Evolutionary conservation across 495 filamentous ascomycete genomes (phyloP), one percentile per base, ranked within the genome.

Genomic region (Aspergillus taichungensis): DNA sequence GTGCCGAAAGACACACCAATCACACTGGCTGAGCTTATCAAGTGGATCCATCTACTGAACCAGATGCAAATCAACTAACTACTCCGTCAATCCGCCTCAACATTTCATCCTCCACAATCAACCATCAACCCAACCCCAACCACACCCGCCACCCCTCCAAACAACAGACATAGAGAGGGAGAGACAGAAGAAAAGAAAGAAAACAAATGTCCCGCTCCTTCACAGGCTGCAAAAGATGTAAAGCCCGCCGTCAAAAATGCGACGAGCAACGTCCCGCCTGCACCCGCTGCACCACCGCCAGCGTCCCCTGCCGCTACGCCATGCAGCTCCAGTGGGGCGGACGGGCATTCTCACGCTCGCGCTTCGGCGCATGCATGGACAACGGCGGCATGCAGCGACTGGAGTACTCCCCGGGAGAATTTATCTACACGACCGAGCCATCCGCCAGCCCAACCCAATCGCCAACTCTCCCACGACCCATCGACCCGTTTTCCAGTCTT

Each of bases 371-470:
- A 13, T 72, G 69, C 52, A 62, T 68, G 39, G 67, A 58, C 14
- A 59, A 55, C 8, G 67, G 64, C 13, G 59, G 61, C 40, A 72
- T 72, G 69, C 62, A 69, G 47, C 63, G 58, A 55, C 48, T 72
- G n/a, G 69, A 72, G 54, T 72, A 72, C 47, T 72, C 69, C 3
- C 69, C 69, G 6, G 69, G 69, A 8, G 66, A 73, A 51, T 70
- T 70, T 34, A 68, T 71, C 47, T 71, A 70, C 51, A 70, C 67
- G 35, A 66, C 67, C 30, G 62, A 64, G 27, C 51, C 66, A 30
- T 30, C 42, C 6, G 36, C 52, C 11, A 27, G 44, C n/a, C 32
- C 52, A 8, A 43, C 54, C 12, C 52, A 61, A 48, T 47, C 62
- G 36, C 51, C 63, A 37, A 47, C 61, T 13, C 44, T 71, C 11